Evolutionary conservation across 2,329 filamentous ascomycete genomes (phyloP), one percentile per base, ranked within the genome.

Genomic region (Nemania bipapillata): DNA sequence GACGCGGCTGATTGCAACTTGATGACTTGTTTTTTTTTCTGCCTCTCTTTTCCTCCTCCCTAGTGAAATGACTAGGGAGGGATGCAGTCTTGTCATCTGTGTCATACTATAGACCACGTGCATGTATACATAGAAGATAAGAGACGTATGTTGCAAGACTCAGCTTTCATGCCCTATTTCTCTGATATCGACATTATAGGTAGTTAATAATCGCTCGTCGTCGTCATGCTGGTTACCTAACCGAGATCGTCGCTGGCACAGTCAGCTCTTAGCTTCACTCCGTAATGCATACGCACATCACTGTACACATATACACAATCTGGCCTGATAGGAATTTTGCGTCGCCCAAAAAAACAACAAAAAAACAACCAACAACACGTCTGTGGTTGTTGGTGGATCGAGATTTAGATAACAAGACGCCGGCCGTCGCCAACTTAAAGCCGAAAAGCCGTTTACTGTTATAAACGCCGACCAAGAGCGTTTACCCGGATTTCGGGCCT

Each of bases 61-160:
- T 42, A 35, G 52, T n/a, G 32, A 35, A 32, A 30, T 8, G 30
- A 50, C 1, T 12, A 37, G 32, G 20, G 37, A 40, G 63, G 35
- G 50, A 49, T 37, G 22, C 15, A 49, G 15, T 26, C 1, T 40
- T 37, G 42, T 55, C 11, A 26, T 63, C 30, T 9, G 30, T 32
- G 9, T 9, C 4, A 9, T 32, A 32, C 24, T 35, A 35, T 4
- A 32, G 32, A 56, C 30, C 11, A n/a, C n/a, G 28, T 47, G 26
- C 60, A 63, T 50, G 28, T 22, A 65, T 52, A 28, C 28, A 62
- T 28, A 42, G 40, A 35, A 53, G 58, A 57, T 28, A 57, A 28
- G 35, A 42, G 35, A 47, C 6, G 24, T 37, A 22, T 45, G 11
- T 20, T 17, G 22, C 9, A 28, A 32, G 26, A 24, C 3, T 52